Evolutionary conservation across 306 rosid genomes (phyloP).

Genomic region (Cicer arietinum): DNA sequence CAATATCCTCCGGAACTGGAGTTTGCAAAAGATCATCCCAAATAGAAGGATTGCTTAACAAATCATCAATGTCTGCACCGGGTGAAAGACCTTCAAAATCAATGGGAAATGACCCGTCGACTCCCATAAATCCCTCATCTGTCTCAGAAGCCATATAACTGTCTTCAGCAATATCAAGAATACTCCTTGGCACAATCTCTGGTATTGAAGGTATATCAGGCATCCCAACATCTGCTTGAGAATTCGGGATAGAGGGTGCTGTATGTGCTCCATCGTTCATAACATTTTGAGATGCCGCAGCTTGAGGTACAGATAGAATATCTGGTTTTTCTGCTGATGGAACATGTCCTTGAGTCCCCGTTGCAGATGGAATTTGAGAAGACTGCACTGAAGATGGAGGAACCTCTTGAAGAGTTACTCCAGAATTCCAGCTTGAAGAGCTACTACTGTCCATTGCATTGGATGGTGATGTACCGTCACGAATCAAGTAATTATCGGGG

Average conservation of each 20-base stretch:
- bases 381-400: slow-evolving; percentile 62
- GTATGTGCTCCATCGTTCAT: slow-evolving; percentile 53
- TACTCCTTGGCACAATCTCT: slow-evolving; percentile 57
- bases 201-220: slow-evolving; percentile 69
- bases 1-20: slow-evolving; percentile 59
- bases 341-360: slow-evolving; percentile 46
- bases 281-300: slow-evolving; percentile 58
- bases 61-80: slow-evolving; percentile 74
- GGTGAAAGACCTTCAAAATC: slow-evolving; percentile 63
- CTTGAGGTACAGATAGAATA: slow-evolving; percentile 54
- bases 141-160: slow-evolving; percentile 57
- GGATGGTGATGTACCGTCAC: slow-evolving; percentile 64
- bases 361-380: slow-evolving; percentile 49
- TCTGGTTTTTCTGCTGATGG: slow-evolving; percentile 56
- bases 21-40: slow-evolving; percentile 71
- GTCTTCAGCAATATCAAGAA: slow-evolving; percentile 58
- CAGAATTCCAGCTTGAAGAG: slow-evolving; percentile 68
- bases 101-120: slow-evolving; percentile 58
- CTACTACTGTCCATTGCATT: slow-evolving; percentile 62
- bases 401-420: slow-evolving; percentile 87
- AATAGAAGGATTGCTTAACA: slow-evolving; percentile 60
- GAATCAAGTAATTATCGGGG: slow-evolving; percentile 61
- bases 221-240: slow-evolving; percentile 63
- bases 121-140: slow-evolving; percentile 60
- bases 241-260: slow-evolving; percentile 50